A percentile compares a stretch with the other conserved stretches of the same genome.
phyloP scores from a whole-genome alignment of 2,329 filamentous ascomycete genomes.

The Sporothrix luriei region DNA sequence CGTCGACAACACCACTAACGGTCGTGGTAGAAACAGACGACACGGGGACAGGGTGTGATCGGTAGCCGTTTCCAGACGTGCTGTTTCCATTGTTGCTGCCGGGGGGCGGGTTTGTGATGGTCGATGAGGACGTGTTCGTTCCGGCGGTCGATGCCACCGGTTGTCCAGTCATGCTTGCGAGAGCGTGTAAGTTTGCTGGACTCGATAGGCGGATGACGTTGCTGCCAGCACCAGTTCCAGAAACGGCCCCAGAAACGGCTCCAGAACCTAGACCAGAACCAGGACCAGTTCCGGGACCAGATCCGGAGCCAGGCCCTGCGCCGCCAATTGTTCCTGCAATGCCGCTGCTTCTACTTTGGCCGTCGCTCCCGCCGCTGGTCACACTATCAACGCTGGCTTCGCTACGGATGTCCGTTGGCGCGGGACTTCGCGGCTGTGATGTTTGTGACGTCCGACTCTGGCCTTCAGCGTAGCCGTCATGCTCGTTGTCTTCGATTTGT shows the following conservation, averaged over 20 bases:
- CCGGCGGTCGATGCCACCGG: conserved; percentile 21
- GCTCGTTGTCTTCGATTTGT: conserved; percentile 19
- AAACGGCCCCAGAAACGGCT: not conserved
- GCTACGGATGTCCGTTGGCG: conserved; percentile 62
- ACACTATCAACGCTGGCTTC: conserved; percentile 72
- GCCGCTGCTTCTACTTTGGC: conserved; percentile 25
- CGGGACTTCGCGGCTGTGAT: conserved; percentile 43
- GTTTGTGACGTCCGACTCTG: not conserved
- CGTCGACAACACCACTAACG: conserved; percentile 53
- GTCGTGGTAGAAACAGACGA: conserved; percentile 16
- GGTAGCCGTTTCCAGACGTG: not conserved
- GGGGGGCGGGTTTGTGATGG: conserved; percentile 18
- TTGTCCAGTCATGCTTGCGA: conserved; percentile 41
- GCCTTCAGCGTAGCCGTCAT: conserved; percentile 3
- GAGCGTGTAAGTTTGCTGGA: conserved; percentile 46
- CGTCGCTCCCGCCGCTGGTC: conserved; percentile 61
- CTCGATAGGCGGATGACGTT: conserved; percentile 48
- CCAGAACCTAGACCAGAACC: conserved; percentile 35
- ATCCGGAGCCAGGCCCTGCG: not conserved
- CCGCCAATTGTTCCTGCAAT: not conserved
- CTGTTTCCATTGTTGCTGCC: conserved; percentile 17
- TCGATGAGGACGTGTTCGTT: conserved; percentile 28
- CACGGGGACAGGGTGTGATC: not conserved
- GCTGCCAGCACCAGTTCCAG: conserved; percentile 40
- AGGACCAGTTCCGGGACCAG: not conserved